phyloP scores from a whole-genome alignment of 2,329 filamentous ascomycete species.

The Aspergillus viridinutans region DNA sequence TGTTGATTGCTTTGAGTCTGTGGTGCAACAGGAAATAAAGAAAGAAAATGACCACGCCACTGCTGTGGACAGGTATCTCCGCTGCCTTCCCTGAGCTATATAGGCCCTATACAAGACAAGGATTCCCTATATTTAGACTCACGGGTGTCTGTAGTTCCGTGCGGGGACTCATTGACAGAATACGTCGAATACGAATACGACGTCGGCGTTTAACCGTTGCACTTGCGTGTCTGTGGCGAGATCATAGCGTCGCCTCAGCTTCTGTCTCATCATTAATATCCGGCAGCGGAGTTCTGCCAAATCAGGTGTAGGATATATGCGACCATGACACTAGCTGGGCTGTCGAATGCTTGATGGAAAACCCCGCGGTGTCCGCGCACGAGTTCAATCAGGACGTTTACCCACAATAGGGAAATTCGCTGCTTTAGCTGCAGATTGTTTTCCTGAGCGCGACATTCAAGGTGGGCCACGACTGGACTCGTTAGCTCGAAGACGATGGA shows the following conservation, averaged over 20 bases:
- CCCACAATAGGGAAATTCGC: not conserved
- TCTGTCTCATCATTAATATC: not conserved
- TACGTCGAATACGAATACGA: not conserved
- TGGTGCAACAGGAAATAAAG: not conserved
- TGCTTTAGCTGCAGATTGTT: not conserved
- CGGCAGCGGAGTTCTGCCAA: not conserved
- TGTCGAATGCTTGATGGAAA: not conserved
- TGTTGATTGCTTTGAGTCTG: slow-evolving; percentile 1
- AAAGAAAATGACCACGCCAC: not conserved
- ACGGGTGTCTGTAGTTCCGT: not conserved
- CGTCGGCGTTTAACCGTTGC: not conserved
- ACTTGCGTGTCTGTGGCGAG: not conserved
- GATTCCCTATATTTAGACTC: not conserved
- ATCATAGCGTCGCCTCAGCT: not conserved
- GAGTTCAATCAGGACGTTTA: not conserved
- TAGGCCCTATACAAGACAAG: not conserved
- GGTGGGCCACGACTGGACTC: not conserved
- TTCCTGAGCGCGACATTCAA: not conserved
- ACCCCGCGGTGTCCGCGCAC: not conserved
- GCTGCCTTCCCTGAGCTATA: not conserved
- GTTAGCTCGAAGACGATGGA: not conserved
- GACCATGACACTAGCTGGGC: not conserved
- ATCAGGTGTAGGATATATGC: not conserved
- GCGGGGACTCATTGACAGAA: not conserved
- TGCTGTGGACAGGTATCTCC: not conserved